Percentiles rank a stretch among this genome's conserved stretches.
Conservation (phyloP, 768 basidiomycete genomes). For the Tricholoma sp. region DNA sequence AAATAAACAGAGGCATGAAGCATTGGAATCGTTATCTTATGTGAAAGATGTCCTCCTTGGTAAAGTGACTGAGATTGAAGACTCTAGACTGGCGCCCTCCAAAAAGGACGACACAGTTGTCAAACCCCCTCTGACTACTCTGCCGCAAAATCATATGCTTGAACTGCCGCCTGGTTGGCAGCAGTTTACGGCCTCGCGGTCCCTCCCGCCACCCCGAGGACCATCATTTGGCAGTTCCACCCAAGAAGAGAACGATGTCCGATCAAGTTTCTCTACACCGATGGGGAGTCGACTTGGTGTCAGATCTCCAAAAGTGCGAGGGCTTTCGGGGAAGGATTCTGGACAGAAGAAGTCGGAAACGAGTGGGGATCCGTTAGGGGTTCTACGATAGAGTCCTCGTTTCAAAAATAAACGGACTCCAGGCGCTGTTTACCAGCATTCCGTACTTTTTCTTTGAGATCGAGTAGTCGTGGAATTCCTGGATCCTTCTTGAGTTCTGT, state of each 20-base stretch:
- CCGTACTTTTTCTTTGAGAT: no score
- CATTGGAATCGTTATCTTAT: conserved; percentile 72
- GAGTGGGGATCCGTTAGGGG: not conserved
- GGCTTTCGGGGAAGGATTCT: not conserved
- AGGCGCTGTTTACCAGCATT: no score
- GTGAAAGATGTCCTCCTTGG: conserved; percentile 69
- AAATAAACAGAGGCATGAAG: conserved; percentile 48
- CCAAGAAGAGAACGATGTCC: not conserved
- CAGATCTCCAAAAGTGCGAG: not conserved
- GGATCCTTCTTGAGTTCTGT: no score
- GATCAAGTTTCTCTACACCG: not conserved
- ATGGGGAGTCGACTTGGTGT: not conserved
- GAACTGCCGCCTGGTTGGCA: not conserved
- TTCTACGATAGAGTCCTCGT: not conserved
- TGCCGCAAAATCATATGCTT: not conserved
- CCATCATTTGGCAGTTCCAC: not conserved
- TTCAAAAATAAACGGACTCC: no score
- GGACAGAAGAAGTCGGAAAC: not conserved
- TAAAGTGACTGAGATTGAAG: conserved; percentile 50
- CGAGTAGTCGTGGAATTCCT: no score
- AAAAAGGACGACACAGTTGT: not conserved
- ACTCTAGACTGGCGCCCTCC: conserved; percentile 51
- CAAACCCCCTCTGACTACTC: not conserved
- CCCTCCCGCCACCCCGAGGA: not conserved
- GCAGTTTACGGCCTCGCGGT: not conserved